A percentile compares a stretch with the other conserved stretches of the same genome.
These are phyloP conservation scores for Aquilaria yunnanensis DNA, from an alignment of 345 rosid genomes.

Conservation along the genomic window DNA sequence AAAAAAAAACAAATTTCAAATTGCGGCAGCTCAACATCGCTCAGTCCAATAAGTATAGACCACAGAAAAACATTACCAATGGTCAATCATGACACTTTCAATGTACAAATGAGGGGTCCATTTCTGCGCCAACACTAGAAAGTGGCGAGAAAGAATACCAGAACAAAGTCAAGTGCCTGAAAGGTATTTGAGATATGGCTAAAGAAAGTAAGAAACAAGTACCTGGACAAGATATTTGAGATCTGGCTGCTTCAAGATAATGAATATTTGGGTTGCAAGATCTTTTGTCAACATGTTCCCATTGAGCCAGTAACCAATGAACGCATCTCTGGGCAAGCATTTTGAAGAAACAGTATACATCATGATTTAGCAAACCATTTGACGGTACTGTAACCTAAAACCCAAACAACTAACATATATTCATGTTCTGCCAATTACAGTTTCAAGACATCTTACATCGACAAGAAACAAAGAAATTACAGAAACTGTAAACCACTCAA, in stretches of 20 bases:
- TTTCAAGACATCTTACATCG: too few relatives aligned
- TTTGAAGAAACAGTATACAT: conserved; percentile 5
- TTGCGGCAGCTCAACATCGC: too few relatives aligned
- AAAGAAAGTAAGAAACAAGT: background rate
- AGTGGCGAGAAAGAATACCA: background rate
- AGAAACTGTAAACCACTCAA: too few relatives aligned
- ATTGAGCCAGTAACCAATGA: conserved; percentile 73
- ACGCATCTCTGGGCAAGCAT: conserved; percentile 58
- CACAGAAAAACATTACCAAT: too few relatives aligned
- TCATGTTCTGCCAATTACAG: too few relatives aligned
- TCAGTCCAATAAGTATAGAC: too few relatives aligned
- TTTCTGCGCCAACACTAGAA: too few relatives aligned
- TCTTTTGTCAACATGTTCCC: conserved; percentile 75
- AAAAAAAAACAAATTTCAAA: background rate
- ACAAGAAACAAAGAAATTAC: too few relatives aligned
- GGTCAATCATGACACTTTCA: background rate
- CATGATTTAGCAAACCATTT: too few relatives aligned
- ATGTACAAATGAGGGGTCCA: background rate
- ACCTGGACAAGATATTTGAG: conserved; percentile 74
- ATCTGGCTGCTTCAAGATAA: conserved; percentile 66
- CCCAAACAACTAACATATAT: too few relatives aligned
- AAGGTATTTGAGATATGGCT: background rate
- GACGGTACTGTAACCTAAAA: too few relatives aligned
- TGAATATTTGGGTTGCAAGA: conserved; percentile 66
- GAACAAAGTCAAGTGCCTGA: background rate